Percentiles rank a stretch among this genome's conserved stretches.
Conservation (phyloP, 768 basidiomycete species). For the Amyloporia xantha region DNA sequence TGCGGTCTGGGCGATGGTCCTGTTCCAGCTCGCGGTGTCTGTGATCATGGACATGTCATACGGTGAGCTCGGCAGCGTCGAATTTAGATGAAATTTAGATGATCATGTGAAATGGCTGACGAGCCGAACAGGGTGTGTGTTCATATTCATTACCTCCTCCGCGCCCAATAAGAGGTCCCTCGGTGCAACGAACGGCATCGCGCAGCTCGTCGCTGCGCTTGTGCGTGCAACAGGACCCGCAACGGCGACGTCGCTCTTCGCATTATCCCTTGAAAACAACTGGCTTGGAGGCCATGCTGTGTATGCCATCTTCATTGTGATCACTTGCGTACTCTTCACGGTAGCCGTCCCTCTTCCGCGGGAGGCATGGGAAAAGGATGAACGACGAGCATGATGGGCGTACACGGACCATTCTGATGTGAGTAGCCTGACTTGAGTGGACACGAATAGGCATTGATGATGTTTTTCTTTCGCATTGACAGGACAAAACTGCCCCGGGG, state of each 20-base stretch:
- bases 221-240: constrained; percentile 48
- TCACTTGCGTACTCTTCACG: constrained; percentile 13
- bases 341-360: constrained; percentile 16
- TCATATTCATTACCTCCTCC: constrained; percentile 27
- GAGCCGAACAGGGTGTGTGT: constrained; percentile 24
- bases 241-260: constrained; percentile 49
- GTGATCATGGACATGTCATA: constrained; percentile 25
- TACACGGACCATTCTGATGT: not conserved
- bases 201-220: constrained; percentile 44
- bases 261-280: constrained; percentile 39
- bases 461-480: no score
- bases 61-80: constrained; percentile 16
- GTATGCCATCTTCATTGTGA: constrained; percentile 20
- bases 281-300: constrained; percentile 41
- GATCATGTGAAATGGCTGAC: no score
- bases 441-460: no score
- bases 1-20: constrained; percentile 19
- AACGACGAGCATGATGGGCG: not conserved
- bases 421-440: no score
- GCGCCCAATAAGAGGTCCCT: constrained; percentile 30
- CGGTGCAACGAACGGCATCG: constrained; percentile 48
- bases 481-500: no score
- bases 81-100: no score
- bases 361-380: constrained; percentile 14
- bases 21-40: constrained; percentile 18